Evolutionary conservation across 441 rosid genomes (phyloP), one percentile per base, ranked within the genome.

Genomic region (Macaranga tanarius): DNA sequence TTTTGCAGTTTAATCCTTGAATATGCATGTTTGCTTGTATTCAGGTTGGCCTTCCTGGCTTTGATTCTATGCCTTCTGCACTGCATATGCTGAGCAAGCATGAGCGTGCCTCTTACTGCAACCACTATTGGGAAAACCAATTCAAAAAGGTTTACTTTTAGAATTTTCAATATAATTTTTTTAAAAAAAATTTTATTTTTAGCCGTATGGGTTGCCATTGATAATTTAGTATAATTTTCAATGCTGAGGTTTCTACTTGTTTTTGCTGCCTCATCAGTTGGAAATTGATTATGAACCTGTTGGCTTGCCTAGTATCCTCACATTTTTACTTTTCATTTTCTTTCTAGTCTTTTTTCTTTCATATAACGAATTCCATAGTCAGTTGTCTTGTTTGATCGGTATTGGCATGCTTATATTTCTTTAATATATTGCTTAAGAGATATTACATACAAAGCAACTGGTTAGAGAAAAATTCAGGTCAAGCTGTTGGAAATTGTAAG

Each of bases 41-140:
- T 74, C 91, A 95, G 99, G 91, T 95, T 86, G 99, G 99, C 66
- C 97, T 95, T 84, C 99, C 99, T 80, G 99, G 98, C 77, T 95
- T 95, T 86, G 97, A 95, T 85, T 91, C 97, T 73, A 90, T 95
- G 97, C 93, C 98, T 80, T 90, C 92, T 84, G 90, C 98, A 57
- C 79, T 95, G 79, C 84, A 92, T 75, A 82, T 92, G 90, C 85
- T 95, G 78, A 95, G 94, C 88, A 95, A 91, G 79, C 98, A 91
- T 81, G 97, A 91, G 71, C 98, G 98, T 65, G 99, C 98, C 25
- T 92, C 99, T 28, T 95, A 95, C 81, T 95, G 98, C 85, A 95
- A 93, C 85, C 97, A 87, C 83, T 89, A 95, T 62, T 95, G 99
- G 99, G 95, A 87, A 82, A 85, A 88, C 83, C 95, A 91, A 79